Conservation (phyloP, 768 basidiomycete species). For the Suillus cothurnatus region DNA sequence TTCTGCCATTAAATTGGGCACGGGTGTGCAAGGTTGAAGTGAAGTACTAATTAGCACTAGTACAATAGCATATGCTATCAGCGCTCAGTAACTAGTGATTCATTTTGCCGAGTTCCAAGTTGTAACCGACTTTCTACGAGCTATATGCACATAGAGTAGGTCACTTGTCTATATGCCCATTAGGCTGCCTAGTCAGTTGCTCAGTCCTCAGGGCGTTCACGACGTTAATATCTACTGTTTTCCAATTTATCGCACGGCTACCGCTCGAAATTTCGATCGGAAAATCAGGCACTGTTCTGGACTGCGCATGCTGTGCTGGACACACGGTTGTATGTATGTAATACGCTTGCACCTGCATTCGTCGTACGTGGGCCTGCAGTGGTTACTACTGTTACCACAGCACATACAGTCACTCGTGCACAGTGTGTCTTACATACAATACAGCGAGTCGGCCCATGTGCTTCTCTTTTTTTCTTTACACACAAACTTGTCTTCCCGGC, state of each 20-base stretch:
- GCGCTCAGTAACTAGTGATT: not conserved
- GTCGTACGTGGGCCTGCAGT: too few relatives aligned
- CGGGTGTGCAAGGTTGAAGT: not conserved
- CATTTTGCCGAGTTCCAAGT: not conserved
- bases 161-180: not conserved
- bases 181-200: not conserved
- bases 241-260: not conserved
- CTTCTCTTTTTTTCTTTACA: not conserved
- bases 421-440: not conserved
- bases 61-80: not conserved
- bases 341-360: not conserved
- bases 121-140: not conserved
- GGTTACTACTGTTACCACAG: not conserved
- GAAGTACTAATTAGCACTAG: not conserved
- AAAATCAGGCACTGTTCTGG: not conserved
- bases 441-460: not conserved
- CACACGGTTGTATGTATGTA: not conserved
- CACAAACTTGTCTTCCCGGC: not conserved
- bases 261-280: not conserved
- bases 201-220: not conserved
- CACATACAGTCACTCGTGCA: not conserved
- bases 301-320: not conserved
- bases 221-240: not conserved
- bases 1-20: slow-evolving; percentile 21
- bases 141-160: not conserved